Base-by-base conservation (phyloP, 306 rosid species). In the Cotoneaster glaucophyllus region DNA sequence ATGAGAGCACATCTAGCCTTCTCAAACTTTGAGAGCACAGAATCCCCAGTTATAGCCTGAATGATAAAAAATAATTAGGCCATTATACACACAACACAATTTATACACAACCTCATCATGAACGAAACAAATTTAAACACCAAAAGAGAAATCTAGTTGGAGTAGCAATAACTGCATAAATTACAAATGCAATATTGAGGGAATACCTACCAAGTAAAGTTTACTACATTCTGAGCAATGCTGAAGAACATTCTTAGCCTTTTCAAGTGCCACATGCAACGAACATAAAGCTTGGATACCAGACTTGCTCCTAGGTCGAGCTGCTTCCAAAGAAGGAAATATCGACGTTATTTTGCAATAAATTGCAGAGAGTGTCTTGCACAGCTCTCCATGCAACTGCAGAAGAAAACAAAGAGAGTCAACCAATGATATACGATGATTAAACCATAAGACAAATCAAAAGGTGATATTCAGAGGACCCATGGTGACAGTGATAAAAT, bases 41-140 rank as follows among this genome's bases (percentile, higher is more conserved):
- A 89, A 83, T 95, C 99, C 77, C 91, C 97, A 25, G 99, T 95
- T 80, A 95, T 88, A 69, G 97, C 97, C 99, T 95, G 96, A 85
- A 84, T 34, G 54, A 74, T 9, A 71, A 70, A 4, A 69, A 67
- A 58, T 21, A 74, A 73, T 26, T 71, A 22, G 63, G 57, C 73
- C 25, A 48, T 25, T 39, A 19, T 67, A 74, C 26, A 2, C 22
- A 52, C 25, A 21, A 50, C 1, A 37, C 25, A 25, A 19, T 12
- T 25, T 4, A 64, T 25, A 41, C 69, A 11, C 43, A 34, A 65
- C 24, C 21, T 63, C 61, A 44, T 28, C 29, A 45, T 18, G 19
- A 13, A 50, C 19, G 69, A 25, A 41, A 45, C 15, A 50, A 75
- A 75, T 64, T 52, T 17, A 68, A 34, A 14, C n/a, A 28, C 29